Evolutionary conservation across 139 green algal genomes (phyloP).

Genomic region (Klebsormidium nitens): DNA sequence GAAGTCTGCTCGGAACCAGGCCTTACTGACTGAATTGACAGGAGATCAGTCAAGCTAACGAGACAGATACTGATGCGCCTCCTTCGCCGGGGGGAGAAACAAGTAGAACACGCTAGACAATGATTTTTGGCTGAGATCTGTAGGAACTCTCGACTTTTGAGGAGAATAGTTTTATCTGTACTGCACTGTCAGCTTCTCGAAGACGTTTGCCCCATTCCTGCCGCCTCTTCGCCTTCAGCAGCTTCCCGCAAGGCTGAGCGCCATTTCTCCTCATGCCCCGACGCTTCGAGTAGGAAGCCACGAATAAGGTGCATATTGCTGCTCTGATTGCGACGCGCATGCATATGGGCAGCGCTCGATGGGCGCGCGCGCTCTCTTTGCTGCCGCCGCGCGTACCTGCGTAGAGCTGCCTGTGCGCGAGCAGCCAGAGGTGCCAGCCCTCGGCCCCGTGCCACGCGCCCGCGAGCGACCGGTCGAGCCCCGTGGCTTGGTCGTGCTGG

Average conservation of each 20-base stretch:
- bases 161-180: neutral
- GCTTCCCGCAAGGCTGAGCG: too few relatives aligned
- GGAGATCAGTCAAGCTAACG: neutral
- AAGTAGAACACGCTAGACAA: neutral
- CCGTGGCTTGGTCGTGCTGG: constrained; percentile 53
- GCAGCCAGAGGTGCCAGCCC: constrained; percentile 76
- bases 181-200: too few relatives aligned
- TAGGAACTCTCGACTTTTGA: neutral
- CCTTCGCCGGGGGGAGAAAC: neutral
- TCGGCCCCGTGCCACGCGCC: constrained; percentile 69
- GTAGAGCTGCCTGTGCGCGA: constrained; percentile 65
- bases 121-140: neutral
- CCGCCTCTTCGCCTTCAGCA: neutral
- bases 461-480: constrained; percentile 21
- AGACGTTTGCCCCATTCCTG: neutral
- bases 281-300: neutral
- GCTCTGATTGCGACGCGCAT: neutral
- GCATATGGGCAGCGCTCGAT: neutral
- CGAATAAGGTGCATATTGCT: neutral
- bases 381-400: constrained; percentile 11
- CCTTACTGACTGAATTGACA: neutral
- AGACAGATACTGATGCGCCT: neutral
- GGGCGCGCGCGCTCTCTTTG: neutral
- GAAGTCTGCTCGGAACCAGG: neutral
- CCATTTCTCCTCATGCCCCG: neutral